phyloP scores from a whole-genome alignment of 2,329 filamentous ascomycete species.

The Stagonosporopsis tanaceti region DNA sequence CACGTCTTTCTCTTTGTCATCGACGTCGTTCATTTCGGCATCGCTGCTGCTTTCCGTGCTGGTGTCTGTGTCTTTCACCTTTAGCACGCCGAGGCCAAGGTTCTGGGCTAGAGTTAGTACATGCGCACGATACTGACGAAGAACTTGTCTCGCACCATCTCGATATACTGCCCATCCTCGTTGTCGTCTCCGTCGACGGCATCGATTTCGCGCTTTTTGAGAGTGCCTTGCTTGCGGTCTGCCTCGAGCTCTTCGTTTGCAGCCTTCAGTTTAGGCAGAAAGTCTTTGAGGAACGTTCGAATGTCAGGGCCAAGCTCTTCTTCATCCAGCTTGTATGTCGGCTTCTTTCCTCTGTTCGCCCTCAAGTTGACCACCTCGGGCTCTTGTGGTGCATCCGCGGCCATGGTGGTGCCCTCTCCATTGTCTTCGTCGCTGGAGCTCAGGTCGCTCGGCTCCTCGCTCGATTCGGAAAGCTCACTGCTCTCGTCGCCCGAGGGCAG shows the following conservation, averaged over 20 bases:
- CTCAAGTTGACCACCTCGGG: constrained; percentile 38
- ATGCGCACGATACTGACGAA: neutral
- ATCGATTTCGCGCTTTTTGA: constrained; percentile 49
- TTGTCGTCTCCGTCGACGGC: constrained; percentile 38
- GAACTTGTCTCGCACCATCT: constrained; percentile 45
- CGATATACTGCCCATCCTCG: constrained; percentile 46
- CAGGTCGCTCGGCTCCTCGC: constrained; percentile 49
- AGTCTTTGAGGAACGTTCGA: constrained; percentile 49
- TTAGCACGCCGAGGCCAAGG: constrained; percentile 57
- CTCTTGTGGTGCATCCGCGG: constrained; percentile 10
- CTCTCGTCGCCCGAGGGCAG: constrained; percentile 34
- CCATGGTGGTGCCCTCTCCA: constrained; percentile 27
- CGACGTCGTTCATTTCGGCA: constrained; percentile 25
- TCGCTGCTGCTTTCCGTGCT: constrained; percentile 34
- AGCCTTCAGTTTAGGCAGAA: constrained; percentile 53
- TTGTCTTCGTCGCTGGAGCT: constrained; percentile 41
- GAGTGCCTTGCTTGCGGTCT: constrained; percentile 50
- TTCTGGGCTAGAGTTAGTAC: constrained; percentile 34
- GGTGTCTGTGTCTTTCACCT: constrained; percentile 46
- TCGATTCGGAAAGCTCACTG: constrained; percentile 46
- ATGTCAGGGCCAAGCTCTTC: constrained; percentile 42
- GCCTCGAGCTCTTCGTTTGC: constrained; percentile 55
- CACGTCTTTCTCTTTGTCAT: constrained; percentile 39
- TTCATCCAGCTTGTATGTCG: constrained; percentile 38
- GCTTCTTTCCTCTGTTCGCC: constrained; percentile 43